A percentile compares a stretch with the other conserved stretches of the same genome.
Evolutionary conservation across 768 basidiomycete genomes (phyloP).

Genomic region (Trametes gibbosa): DNA sequence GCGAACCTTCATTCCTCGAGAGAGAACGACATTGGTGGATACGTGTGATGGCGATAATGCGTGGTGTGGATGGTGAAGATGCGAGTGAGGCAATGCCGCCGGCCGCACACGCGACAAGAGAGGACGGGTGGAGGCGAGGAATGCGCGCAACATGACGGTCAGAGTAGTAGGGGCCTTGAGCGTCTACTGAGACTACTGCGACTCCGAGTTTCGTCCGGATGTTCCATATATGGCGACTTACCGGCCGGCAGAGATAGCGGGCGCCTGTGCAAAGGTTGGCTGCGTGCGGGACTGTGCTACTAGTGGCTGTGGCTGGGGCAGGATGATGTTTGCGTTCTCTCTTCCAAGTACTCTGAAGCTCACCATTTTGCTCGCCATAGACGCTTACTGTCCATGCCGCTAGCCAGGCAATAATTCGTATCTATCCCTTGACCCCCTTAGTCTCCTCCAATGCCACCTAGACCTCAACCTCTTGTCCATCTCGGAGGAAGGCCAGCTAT

Average conservation of each 20-base stretch:
- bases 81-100: slow-evolving; percentile 26
- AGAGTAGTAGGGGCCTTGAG: background rate
- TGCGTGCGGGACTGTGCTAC: background rate
- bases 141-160: slow-evolving; percentile 57
- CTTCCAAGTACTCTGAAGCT: background rate
- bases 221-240: background rate
- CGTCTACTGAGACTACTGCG: background rate
- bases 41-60: slow-evolving; percentile 30
- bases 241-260: background rate
- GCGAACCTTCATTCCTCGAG: slow-evolving; percentile 95
- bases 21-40: slow-evolving; percentile 35
- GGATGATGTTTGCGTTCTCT: background rate
- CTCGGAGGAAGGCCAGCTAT: slow-evolving; percentile 50
- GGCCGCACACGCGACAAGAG: slow-evolving; percentile 50
- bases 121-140: slow-evolving; percentile 62
- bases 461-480: slow-evolving; percentile 13
- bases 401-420: background rate
- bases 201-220: background rate
- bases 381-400: slow-evolving; percentile 9
- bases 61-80: slow-evolving; percentile 12
- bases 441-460: slow-evolving; percentile 6
- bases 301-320: background rate
- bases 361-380: background rate
- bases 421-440: background rate
- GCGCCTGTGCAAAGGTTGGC: background rate